Percentiles rank a stretch among this genome's conserved stretches.
These are phyloP conservation scores for Triangularia verruculosa DNA, from an alignment of 2,329 filamentous ascomycete genomes.

Conservation along the genomic window DNA sequence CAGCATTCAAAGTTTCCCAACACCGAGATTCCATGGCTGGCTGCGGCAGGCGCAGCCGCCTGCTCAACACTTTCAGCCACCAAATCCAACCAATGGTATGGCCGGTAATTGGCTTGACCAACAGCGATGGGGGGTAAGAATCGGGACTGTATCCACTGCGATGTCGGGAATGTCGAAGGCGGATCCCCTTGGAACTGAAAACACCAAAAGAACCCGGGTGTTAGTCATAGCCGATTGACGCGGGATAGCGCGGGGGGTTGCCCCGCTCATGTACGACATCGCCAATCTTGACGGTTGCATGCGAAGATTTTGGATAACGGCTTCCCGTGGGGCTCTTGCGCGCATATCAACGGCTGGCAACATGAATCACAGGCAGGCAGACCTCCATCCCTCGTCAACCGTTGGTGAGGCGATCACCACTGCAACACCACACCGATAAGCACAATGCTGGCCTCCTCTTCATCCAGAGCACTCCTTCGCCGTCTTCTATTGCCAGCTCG, in stretches of 20 bases:
- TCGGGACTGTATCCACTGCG: no score
- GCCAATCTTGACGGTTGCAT: neutral
- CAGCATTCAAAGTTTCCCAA: no score
- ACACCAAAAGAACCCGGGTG: neutral
- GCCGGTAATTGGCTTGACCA: no score
- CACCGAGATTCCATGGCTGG: no score
- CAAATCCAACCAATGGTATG: no score
- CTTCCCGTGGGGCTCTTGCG: neutral
- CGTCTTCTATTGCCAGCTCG: neutral
- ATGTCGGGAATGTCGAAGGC: no score
- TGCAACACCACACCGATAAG: neutral
- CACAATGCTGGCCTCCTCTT: neutral
- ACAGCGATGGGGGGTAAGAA: no score
- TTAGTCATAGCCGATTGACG: neutral
- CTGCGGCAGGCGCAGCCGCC: no score
- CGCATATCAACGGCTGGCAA: neutral
- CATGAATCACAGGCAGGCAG: neutral
- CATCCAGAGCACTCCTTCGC: neutral
- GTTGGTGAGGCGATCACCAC: neutral
- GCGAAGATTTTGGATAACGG: neutral
- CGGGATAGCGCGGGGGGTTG: neutral
- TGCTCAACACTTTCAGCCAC: no score
- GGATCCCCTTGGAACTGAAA: neutral
- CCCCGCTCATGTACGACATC: constrained; percentile 3
- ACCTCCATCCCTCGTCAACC: neutral